Percentiles rank a stretch among this genome's conserved stretches.
These are phyloP conservation scores for Spergularia marina DNA, from an alignment of 148 eudicot species.

Conservation along the genomic window DNA sequence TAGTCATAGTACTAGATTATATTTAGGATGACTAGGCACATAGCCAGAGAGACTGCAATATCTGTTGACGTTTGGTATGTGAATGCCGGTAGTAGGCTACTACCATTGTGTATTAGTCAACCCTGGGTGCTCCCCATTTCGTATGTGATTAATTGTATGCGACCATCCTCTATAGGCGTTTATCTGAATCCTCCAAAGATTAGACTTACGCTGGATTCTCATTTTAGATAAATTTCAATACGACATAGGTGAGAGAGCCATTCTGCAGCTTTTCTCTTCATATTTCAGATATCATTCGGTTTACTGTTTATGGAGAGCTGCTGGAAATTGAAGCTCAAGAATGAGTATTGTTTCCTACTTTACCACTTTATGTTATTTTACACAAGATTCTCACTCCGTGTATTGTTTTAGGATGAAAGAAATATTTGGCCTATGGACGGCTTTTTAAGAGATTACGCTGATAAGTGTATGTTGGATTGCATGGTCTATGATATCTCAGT, in stretches of 20 bases:
- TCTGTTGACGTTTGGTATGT: too few species aligned
- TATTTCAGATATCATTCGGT: not conserved
- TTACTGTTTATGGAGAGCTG: too few species aligned
- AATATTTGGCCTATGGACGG: too few species aligned
- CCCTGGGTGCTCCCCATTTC: not conserved
- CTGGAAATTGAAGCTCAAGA: too few species aligned
- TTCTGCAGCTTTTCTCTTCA: not conserved
- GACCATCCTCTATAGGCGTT: not conserved
- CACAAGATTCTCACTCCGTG: too few species aligned
- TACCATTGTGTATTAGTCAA: not conserved
- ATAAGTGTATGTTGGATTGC: not conserved
- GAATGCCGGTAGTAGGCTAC: not conserved
- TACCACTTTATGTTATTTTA: too few species aligned
- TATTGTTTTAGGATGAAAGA: too few species aligned
- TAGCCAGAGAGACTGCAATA: too few species aligned
- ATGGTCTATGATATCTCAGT: slow-evolving; percentile 3
- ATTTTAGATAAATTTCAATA: not conserved
- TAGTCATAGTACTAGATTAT: too few species aligned
- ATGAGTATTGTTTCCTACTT: too few species aligned
- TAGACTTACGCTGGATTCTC: not conserved
- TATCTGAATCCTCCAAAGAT: not conserved
- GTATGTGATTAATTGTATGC: not conserved
- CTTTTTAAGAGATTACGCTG: not conserved
- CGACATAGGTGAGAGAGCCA: not conserved
- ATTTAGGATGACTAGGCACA: too few species aligned